Conservation (phyloP, 2,329 filamentous ascomycete genomes). For the Calonectria ilicicola region DNA sequence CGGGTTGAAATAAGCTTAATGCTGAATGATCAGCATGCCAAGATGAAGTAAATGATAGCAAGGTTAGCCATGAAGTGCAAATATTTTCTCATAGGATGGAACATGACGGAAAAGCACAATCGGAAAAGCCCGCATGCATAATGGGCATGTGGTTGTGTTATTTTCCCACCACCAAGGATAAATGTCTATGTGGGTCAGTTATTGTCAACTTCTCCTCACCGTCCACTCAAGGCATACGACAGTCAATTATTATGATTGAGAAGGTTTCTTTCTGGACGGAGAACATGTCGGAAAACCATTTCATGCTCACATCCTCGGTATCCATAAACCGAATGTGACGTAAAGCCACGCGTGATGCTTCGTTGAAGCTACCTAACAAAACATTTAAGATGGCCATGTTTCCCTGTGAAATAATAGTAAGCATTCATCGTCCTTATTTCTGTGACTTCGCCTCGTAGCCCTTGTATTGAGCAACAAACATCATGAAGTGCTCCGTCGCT, state of each 20-base stretch:
- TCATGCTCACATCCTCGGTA: neutral
- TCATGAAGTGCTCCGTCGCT: neutral
- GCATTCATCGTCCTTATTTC: neutral
- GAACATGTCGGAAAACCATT: neutral
- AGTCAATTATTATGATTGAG: neutral
- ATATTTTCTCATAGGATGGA: neutral
- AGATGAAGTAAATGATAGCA: neutral
- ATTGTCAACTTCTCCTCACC: neutral
- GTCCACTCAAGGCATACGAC: neutral
- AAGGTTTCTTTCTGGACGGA: neutral
- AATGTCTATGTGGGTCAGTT: neutral
- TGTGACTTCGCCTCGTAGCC: fast-evolving
- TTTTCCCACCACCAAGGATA: slow-evolving; percentile 2
- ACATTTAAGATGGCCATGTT: neutral
- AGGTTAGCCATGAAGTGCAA: no score
- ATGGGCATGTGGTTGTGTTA: neutral
- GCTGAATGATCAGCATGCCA: neutral
- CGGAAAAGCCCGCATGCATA: neutral
- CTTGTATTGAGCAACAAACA: no score
- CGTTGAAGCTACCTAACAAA: neutral
- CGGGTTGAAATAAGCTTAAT: neutral
- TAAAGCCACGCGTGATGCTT: no score
- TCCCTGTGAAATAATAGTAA: neutral
- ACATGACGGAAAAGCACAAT: neutral
- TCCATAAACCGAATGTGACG: neutral